These are phyloP conservation scores for Kazachstania viticola DNA, from an alignment of 805 yeast genomes.

Conservation along the genomic window DNA sequence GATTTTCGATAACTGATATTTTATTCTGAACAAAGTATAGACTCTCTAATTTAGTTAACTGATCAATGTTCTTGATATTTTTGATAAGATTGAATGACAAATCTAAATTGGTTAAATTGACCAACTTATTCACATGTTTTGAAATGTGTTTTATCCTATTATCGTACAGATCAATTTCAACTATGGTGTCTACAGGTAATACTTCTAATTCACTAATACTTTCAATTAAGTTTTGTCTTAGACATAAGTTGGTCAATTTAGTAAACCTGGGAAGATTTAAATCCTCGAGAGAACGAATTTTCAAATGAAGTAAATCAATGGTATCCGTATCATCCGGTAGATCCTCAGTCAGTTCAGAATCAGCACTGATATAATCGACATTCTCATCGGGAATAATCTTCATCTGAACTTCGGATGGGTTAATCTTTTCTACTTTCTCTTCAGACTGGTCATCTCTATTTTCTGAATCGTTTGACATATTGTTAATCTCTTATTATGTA, in stretches of 20 bases:
- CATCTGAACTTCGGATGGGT: too few species aligned
- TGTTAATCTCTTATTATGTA: too few species aligned
- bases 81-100: constrained; percentile 83
- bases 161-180: constrained; percentile 82
- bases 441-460: too few species aligned
- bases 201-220: constrained; percentile 61
- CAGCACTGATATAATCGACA: constrained; percentile 51
- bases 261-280: constrained; percentile 47
- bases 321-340: constrained; percentile 45
- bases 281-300: constrained; percentile 51
- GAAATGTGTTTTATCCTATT: constrained; percentile 83
- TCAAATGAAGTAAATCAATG: constrained; percentile 59
- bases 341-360: constrained; percentile 49
- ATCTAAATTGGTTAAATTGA: constrained; percentile 52
- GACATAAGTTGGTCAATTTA: constrained; percentile 47
- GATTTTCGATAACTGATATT: constrained; percentile 57
- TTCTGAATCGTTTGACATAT: too few species aligned
- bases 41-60: constrained; percentile 48
- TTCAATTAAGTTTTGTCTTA: constrained; percentile 75
- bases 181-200: constrained; percentile 43
- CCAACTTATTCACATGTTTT: constrained; percentile 50
- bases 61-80: constrained; percentile 67
- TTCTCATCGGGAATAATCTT: constrained; percentile 26
- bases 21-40: constrained; percentile 84
- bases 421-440: too few species aligned